A percentile compares a stretch with the other conserved stretches of the same genome.
Evolutionary conservation across 2,329 filamentous ascomycete species (phyloP).

Genomic region (Colletotrichum theobromicola): DNA sequence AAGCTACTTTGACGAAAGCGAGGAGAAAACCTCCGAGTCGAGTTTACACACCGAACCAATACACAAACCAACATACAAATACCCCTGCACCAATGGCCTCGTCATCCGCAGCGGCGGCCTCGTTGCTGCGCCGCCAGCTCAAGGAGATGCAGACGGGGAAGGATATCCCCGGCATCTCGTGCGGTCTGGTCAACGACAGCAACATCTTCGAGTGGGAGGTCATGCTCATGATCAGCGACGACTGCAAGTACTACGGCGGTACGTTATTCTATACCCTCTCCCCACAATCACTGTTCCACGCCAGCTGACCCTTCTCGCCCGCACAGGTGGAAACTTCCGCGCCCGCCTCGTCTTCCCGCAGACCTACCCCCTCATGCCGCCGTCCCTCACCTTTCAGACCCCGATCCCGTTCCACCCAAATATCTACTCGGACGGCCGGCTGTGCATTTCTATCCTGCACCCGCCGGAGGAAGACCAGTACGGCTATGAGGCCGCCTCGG

Average conservation of each 20-base stretch:
- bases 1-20: background rate
- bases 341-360: constrained; percentile 82
- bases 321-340: constrained; percentile 86
- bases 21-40: background rate
- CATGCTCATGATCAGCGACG: constrained; percentile 97
- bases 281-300: background rate
- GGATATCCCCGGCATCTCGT: constrained; percentile 93
- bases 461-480: constrained; percentile 93
- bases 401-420: constrained; percentile 94
- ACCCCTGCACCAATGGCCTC: constrained; percentile 38
- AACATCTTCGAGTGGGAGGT: constrained; percentile 99
- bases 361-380: constrained; percentile 87
- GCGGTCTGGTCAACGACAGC: constrained; percentile 81
- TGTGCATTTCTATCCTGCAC: constrained; percentile 97
- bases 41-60: background rate
- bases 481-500: constrained; percentile 88
- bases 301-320: background rate
- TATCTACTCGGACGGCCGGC: constrained; percentile 84
- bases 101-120: constrained; percentile 63
- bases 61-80: background rate
- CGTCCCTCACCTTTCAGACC: constrained; percentile 83
- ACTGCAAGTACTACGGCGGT: constrained; percentile 94
- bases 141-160: constrained; percentile 93
- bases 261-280: constrained; percentile 33
- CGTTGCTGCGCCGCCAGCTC: constrained; percentile 82